Percentiles rank a stretch among this genome's conserved stretches.
Conservation (phyloP, 345 rosid species). For the Syzygium oleosum region DNA sequence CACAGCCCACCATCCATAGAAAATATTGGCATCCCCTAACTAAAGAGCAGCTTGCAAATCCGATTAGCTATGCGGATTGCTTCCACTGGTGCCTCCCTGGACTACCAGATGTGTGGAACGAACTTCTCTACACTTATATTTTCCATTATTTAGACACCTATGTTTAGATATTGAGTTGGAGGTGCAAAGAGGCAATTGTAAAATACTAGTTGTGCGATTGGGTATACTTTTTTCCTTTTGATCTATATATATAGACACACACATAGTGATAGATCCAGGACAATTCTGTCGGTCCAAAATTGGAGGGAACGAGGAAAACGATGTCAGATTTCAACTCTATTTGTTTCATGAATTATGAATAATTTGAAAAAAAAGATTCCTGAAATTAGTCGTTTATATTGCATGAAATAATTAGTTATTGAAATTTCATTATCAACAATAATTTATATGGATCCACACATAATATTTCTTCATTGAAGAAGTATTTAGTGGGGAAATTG, state of each 20-base stretch:
- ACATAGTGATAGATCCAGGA: neutral
- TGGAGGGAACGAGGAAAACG: neutral
- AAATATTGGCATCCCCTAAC: conserved; percentile 59
- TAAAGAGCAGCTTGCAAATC: conserved; percentile 35
- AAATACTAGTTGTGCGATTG: neutral
- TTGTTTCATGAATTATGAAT: neutral
- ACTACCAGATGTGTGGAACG: neutral
- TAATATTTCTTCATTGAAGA: too few species aligned
- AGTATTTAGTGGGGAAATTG: too few species aligned
- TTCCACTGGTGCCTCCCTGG: neutral
- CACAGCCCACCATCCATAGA: conserved; percentile 53
- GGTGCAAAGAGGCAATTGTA: neutral
- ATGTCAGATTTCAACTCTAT: neutral
- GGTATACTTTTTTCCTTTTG: neutral
- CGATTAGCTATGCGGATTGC: conserved; percentile 25
- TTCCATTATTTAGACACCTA: neutral
- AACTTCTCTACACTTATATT: neutral
- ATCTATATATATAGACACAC: neutral
- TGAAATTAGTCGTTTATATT: neutral
- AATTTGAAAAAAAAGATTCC: neutral
- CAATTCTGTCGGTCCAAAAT: neutral
- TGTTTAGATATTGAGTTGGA: neutral
- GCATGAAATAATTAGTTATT: neutral
- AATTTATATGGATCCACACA: neutral
- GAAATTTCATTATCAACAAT: neutral